Conservation (phyloP, 257 asterid species). For the Ophiorrhiza pumila region DNA sequence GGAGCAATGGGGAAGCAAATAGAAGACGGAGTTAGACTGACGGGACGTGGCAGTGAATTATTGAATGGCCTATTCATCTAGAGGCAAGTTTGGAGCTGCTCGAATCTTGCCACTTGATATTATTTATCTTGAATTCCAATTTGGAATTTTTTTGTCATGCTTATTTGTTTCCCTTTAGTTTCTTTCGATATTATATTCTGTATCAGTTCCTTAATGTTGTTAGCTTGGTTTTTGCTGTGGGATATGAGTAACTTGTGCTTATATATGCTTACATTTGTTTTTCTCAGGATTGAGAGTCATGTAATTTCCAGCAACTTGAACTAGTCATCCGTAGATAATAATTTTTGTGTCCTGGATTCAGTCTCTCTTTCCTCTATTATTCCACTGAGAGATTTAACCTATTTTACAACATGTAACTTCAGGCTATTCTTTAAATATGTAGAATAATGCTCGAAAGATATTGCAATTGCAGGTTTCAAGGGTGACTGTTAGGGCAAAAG, state of each 20-base stretch:
- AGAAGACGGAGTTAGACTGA: constrained; percentile 78
- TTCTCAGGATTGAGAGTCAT: too few species aligned
- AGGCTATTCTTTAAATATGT: neutral
- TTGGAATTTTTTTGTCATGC: neutral
- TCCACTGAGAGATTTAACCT: neutral
- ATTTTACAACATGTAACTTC: neutral
- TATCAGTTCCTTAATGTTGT: neutral
- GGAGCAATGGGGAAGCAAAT: constrained; percentile 95
- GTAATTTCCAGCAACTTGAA: too few species aligned
- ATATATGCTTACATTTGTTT: neutral
- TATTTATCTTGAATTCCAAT: neutral
- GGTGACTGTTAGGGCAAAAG: constrained; percentile 89
- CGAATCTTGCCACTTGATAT: neutral
- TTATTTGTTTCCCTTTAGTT: neutral
- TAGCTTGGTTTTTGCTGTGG: neutral
- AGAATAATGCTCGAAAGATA: neutral
- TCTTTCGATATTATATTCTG: neutral
- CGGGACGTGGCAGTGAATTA: constrained; percentile 88
- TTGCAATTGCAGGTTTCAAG: constrained; percentile 62
- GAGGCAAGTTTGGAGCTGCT: constrained; percentile 46
- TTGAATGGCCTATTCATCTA: constrained; percentile 89
- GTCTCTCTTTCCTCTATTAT: neutral
- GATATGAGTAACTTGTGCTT: neutral
- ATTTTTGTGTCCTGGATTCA: neutral
- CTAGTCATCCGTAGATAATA: neutral